Evolutionary conservation across 495 filamentous ascomycete species (phyloP).

Genomic region (Aspergillus diversus): DNA sequence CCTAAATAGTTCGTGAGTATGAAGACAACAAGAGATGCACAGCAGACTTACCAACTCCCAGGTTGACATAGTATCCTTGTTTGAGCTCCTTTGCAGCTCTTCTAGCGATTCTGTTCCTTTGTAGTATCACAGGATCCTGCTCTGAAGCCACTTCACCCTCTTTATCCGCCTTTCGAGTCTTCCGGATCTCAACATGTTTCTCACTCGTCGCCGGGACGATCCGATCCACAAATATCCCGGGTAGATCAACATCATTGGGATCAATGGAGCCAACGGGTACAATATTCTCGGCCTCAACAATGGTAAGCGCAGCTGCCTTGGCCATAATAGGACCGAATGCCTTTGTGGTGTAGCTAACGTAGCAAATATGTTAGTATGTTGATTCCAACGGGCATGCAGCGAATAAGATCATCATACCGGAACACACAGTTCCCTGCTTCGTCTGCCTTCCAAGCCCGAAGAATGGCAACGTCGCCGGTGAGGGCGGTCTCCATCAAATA

Average conservation of each 20-base stretch:
- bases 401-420: conserved; percentile 56
- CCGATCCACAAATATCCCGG: conserved; percentile 86
- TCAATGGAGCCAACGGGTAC: conserved; percentile 81
- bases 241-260: conserved; percentile 79
- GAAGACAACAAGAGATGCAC: neutral
- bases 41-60: conserved; percentile 80
- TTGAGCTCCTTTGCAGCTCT: conserved; percentile 91
- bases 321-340: conserved; percentile 88
- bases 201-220: conserved; percentile 75
- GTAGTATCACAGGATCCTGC: conserved; percentile 63
- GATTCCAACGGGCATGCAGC: neutral
- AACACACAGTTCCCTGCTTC: conserved; percentile 89
- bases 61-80: conserved; percentile 91
- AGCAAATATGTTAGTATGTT: conserved; percentile 11
- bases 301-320: conserved; percentile 81
- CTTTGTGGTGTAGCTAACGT: conserved; percentile 50
- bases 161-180: conserved; percentile 63
- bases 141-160: conserved; percentile 53
- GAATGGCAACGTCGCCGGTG: conserved; percentile 83
- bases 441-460: conserved; percentile 87
- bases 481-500: conserved; percentile 87
- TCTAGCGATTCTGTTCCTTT: conserved; percentile 79
- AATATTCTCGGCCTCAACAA: conserved; percentile 91
- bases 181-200: conserved; percentile 85
- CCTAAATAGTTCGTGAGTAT: conserved; percentile 21